Base-by-base conservation (phyloP, 2,329 filamentous ascomycete genomes). In the Botrytis byssoidea region DNA sequence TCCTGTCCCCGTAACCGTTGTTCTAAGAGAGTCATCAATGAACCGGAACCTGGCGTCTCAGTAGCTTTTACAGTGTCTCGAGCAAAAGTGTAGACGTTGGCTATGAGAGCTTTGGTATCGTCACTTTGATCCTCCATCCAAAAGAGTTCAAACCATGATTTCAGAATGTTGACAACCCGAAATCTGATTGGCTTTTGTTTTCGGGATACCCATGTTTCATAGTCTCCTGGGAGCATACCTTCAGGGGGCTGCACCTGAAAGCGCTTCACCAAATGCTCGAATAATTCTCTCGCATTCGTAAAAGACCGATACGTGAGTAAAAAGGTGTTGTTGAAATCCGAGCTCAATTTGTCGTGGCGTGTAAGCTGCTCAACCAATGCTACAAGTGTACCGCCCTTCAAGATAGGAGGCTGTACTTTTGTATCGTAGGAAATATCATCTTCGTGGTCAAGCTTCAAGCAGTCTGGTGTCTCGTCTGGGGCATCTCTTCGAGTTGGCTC, bases 151-250 rank as follows among this genome's bases (percentile, higher is more conserved):
- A 99, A 96, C 96, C 96, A 99, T 83, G 90, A 97, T 87, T 98
- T 98, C 66, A 99, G 85, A 76, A 98, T 98, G 80, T 98, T 99
- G 77, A 99, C 94, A 3, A 99, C 95, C 60, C 96, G 91, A 85
- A 99, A 97, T 51, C 96, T 90, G 75, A 98, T 98, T 8, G 94
- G 92, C 81, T 97, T 98, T 82, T 98, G 96, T 84, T 99, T 99
- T 81, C 91, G 91, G 81, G 97, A 94, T 51, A 93, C 90, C 96
- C 96, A 99, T 44, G 89, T 86, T 72, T 97, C 93, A 79, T 93
- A 94, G 77, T 98, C 94, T 57, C 88, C 84, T 71, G 89, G 88
- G 14, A 85, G 89, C 69, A 99, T 85, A 9, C 93, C 94, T 77
- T 93, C 91, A 0, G 95, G 95, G 32, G 96, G 95, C 80, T 98